Conservation (phyloP, 768 basidiomycete genomes). For the Hydnomerulius pinastri region DNA sequence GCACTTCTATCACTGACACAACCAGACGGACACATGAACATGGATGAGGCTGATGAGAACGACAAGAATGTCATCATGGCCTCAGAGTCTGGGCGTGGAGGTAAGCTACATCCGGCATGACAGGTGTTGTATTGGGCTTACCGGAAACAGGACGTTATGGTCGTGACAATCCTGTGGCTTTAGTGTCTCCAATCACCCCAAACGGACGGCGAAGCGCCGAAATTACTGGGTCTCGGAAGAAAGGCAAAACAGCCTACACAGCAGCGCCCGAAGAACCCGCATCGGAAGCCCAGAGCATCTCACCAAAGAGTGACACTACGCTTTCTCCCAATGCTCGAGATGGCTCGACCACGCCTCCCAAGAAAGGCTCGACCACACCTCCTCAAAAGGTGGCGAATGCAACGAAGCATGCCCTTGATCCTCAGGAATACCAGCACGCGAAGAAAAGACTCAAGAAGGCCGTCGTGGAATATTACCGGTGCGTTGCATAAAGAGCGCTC, state of each 20-base stretch:
- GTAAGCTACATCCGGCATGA: slow-evolving; percentile 3
- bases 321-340: not conserved
- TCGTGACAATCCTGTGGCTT: not conserved
- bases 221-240: not conserved
- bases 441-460: slow-evolving; percentile 85
- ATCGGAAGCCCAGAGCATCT: not conserved
- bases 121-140: not conserved
- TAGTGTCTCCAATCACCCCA: not conserved
- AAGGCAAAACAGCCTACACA: not conserved
- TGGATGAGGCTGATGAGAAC: not conserved
- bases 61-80: slow-evolving; percentile 1
- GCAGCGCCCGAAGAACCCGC: not conserved
- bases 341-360: not conserved
- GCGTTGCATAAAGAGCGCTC: slow-evolving; percentile 9
- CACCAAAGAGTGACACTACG: not conserved
- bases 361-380: not conserved
- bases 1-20: slow-evolving; percentile 6
- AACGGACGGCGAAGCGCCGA: not conserved
- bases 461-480: slow-evolving; percentile 82
- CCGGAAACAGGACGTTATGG: not conserved
- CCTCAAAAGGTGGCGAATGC: not conserved
- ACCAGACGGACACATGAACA: not conserved
- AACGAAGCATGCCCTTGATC: slow-evolving; percentile 42
- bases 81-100: slow-evolving; percentile 14
- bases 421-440: slow-evolving; percentile 82